Evolutionary conservation across 73 alveolate species (phyloP).

Genomic region (Paramecium bursaria): DNA sequence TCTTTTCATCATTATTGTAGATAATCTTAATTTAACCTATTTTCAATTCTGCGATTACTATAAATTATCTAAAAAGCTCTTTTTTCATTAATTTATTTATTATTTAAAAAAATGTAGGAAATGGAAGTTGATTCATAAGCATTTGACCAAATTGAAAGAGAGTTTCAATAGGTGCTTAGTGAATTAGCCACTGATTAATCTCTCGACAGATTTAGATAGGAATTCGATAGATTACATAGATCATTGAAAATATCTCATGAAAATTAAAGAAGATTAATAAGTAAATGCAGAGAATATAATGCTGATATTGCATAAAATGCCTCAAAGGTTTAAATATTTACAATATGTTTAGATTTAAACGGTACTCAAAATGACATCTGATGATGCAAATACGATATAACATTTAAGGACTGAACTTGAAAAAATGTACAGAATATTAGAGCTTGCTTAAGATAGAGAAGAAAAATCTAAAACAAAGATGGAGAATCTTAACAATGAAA

Average conservation of each 20-base stretch:
- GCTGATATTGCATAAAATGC: conserved; percentile 81
- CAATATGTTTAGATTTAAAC: conserved; percentile 80
- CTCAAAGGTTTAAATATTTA: conserved; percentile 70
- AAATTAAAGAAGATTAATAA: conserved; percentile 83
- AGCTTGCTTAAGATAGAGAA: conserved; percentile 66
- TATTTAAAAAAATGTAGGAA: no score
- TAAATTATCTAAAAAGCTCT: no score
- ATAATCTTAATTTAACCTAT: no score
- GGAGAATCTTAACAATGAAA: conserved; percentile 47
- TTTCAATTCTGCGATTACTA: no score
- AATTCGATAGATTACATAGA: conserved; percentile 86
- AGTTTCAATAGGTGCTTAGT: conserved; percentile 85
- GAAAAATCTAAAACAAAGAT: conserved; percentile 61
- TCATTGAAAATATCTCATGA: conserved; percentile 88
- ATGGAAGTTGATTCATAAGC: conserved; percentile 54
- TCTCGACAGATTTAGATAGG: conserved; percentile 84
- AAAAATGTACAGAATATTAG: conserved; percentile 61
- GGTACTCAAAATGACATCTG: conserved; percentile 84
- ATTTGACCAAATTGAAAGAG: conserved; percentile 87
- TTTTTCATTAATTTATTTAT: no score
- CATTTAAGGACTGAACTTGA: conserved; percentile 72
- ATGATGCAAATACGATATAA: conserved; percentile 78
- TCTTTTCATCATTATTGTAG: no score
- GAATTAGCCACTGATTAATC: conserved; percentile 90
- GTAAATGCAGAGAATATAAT: conserved; percentile 93